Evolutionary conservation across 2,329 filamentous ascomycete species (phyloP).

Genomic region (Sarocladium strictum): DNA sequence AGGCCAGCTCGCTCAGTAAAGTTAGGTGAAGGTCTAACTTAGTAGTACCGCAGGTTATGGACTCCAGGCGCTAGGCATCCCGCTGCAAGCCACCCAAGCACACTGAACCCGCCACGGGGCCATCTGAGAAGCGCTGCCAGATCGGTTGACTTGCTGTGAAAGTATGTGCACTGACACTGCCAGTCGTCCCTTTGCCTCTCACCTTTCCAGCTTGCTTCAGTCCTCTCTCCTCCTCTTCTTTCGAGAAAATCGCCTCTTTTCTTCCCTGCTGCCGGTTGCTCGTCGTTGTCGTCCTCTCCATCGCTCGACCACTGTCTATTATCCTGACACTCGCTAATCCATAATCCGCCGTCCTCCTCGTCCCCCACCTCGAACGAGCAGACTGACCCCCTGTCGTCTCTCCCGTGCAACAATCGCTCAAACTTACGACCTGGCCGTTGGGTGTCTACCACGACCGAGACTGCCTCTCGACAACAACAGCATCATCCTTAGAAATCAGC

Average conservation of each 20-base stretch:
- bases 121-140: neutral
- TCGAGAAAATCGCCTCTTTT: neutral
- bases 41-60: too few relatives aligned
- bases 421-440: neutral
- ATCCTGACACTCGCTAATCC: slow-evolving; percentile 5
- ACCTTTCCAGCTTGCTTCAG: neutral
- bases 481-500: neutral
- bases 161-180: neutral
- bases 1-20: neutral
- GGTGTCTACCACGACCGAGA: neutral
- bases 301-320: neutral
- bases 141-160: neutral
- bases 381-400: slow-evolving; percentile 2
- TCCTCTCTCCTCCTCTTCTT: neutral
- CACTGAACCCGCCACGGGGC: neutral
- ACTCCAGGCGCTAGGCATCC: neutral
- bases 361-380: neutral
- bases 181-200: slow-evolving; percentile 3
- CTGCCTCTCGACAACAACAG: neutral
- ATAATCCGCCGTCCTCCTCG: neutral
- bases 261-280: neutral
- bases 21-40: too few relatives aligned
- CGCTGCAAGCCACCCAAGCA: neutral
- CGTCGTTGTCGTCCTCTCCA: neutral
- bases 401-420: neutral